These are phyloP conservation scores for Macrophomina pseudophaseolina DNA, from an alignment of 2,329 filamentous ascomycete genomes.

Conservation along the genomic window DNA sequence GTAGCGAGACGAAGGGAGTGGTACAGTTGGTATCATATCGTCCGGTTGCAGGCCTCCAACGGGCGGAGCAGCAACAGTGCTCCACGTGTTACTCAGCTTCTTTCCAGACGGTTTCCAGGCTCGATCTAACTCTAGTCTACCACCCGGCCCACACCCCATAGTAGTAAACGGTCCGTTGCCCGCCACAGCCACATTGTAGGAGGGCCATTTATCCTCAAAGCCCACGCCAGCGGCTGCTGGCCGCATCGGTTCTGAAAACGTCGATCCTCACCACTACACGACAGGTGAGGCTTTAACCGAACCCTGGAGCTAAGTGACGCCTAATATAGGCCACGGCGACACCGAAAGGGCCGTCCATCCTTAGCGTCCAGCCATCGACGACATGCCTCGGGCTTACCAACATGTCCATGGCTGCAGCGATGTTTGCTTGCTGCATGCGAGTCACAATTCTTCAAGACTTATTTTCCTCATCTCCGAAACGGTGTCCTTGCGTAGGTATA, in stretches of 20 bases:
- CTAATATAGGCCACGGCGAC: constrained; percentile 24
- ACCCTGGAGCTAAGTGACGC: constrained; percentile 19
- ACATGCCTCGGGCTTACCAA: constrained; percentile 14
- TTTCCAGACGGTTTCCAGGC: constrained; percentile 13
- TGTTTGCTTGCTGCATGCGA: constrained; percentile 11
- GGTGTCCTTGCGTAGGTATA: background rate
- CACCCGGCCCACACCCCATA: background rate
- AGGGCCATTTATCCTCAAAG: constrained; percentile 10
- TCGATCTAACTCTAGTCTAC: constrained; percentile 20
- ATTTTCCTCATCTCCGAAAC: constrained; percentile 17
- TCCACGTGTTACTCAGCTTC: constrained; percentile 13
- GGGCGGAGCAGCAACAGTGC: constrained; percentile 14
- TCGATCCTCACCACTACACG: constrained; percentile 23
- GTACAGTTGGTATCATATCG: constrained; percentile 17
- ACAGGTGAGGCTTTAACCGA: constrained; percentile 14
- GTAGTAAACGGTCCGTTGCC: constrained; percentile 24
- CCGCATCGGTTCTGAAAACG: constrained; percentile 20
- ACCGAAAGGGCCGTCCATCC: constrained; percentile 14
- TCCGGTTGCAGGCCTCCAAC: constrained; percentile 23
- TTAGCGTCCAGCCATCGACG: constrained; percentile 23
- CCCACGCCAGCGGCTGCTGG: constrained; percentile 17
- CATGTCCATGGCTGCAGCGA: constrained; percentile 18
- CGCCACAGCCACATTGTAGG: constrained; percentile 22
- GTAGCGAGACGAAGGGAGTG: constrained; percentile 26
- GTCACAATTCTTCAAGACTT: constrained; percentile 13